Conservation (phyloP, 1,284 basidiomycete genomes). For the Microbotryum silenes-acaulis region DNA sequence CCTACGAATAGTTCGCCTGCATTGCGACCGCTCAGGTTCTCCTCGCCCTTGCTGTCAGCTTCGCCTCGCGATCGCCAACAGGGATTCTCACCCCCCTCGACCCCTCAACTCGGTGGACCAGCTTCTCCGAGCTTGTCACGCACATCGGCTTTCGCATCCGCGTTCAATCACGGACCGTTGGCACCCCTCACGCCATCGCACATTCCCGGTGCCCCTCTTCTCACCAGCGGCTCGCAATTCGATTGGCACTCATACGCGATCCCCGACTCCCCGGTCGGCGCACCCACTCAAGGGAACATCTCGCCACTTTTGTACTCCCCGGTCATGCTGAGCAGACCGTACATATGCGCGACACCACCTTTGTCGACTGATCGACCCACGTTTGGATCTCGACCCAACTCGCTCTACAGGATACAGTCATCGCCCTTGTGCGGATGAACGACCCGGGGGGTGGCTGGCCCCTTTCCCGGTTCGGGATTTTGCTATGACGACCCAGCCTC, state of each 20-base stretch:
- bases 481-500: no score
- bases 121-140: constrained; percentile 3
- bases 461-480: no score
- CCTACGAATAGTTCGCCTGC: background rate
- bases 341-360: no score
- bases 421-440: no score
- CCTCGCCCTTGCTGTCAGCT: background rate
- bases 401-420: no score
- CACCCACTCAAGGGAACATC: no score
- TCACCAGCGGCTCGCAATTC: constrained; percentile 14
- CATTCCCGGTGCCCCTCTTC: constrained; percentile 19
- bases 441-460: no score
- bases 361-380: no score
- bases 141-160: constrained; percentile 20
- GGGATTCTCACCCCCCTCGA: background rate
- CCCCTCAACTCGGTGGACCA: no score
- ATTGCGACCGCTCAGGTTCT: background rate
- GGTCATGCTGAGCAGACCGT: no score
- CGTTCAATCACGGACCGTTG: constrained; percentile 16
- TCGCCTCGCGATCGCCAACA: background rate
- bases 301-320: no score
- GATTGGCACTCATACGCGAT: constrained; percentile 13
- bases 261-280: constrained; percentile 13
- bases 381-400: no score
- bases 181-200: constrained; percentile 31